phyloP scores from a whole-genome alignment of 2,329 filamentous ascomycete species.

The Cladosporium colombiae region DNA sequence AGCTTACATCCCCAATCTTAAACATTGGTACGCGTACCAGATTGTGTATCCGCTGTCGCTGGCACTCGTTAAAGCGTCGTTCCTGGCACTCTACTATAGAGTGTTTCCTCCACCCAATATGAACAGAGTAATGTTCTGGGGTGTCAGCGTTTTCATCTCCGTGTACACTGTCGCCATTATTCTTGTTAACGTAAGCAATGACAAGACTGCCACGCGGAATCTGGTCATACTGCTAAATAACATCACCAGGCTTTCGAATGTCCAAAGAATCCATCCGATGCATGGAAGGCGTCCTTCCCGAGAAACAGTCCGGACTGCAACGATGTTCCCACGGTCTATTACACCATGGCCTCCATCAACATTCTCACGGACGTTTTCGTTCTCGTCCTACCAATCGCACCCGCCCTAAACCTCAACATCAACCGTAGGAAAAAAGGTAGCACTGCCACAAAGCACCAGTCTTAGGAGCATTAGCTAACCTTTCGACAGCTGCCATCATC shows the following conservation, averaged over 20 bases:
- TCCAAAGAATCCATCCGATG: constrained; percentile 8
- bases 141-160: background rate
- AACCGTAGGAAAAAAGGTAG: constrained; percentile 4
- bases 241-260: constrained; percentile 14
- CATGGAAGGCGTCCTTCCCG: background rate
- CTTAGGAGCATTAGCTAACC: background rate
- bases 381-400: background rate
- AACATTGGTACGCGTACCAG: constrained; percentile 34
- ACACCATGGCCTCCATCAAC: constrained; percentile 4
- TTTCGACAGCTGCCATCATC: background rate
- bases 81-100: constrained; percentile 30
- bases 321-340: background rate
- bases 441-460: background rate
- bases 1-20: constrained; percentile 26
- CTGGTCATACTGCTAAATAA: background rate
- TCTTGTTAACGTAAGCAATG: constrained; percentile 2
- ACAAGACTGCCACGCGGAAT: background rate
- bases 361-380: constrained; percentile 9
- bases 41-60: constrained; percentile 30
- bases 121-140: constrained; percentile 1
- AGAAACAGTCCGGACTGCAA: background rate
- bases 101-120: constrained; percentile 8
- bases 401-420: constrained; percentile 8
- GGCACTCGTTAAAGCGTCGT: constrained; percentile 30
- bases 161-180: constrained; percentile 9